Percentiles rank a stretch among this genome's conserved stretches.
These are phyloP conservation scores for Haplosporangium gracile DNA, from an alignment of 192 early-diverging fungal species.

Conservation along the genomic window DNA sequence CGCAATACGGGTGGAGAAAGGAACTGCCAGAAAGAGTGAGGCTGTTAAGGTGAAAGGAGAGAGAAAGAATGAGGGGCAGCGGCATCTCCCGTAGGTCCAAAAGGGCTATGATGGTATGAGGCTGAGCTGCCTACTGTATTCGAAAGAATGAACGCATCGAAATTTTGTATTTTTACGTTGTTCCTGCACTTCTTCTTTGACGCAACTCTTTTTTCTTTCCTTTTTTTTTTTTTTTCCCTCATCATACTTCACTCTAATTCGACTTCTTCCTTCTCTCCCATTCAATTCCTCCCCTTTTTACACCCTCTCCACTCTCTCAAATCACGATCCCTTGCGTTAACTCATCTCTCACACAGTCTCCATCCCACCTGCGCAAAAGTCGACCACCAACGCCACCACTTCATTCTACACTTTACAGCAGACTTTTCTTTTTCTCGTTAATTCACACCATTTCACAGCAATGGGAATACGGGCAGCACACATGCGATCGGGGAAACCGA, in stretches of 20 bases:
- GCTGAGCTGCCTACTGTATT: neutral
- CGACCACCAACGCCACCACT: no score
- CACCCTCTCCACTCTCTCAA: neutral
- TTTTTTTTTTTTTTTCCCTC: neutral
- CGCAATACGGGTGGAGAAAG: no score
- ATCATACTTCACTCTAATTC: neutral
- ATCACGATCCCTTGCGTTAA: no score
- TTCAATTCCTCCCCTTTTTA: neutral
- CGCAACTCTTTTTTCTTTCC: neutral
- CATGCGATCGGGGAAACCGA: conserved; percentile 41
- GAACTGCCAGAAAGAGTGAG: no score
- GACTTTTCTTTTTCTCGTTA: neutral
- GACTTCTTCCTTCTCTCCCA: neutral
- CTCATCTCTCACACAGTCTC: no score
- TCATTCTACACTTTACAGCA: neutral
- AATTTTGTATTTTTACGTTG: neutral
- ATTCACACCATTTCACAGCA: neutral
- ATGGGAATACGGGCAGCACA: conserved; percentile 33
- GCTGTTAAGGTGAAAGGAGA: neutral
- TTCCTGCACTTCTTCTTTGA: neutral
- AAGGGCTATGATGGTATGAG: neutral
- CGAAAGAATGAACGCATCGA: neutral
- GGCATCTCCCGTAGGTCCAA: neutral
- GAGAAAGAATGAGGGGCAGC: neutral
- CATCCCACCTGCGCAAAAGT: no score